Evolutionary conservation across 441 rosid genomes (phyloP), one percentile per base, ranked within the genome.

Genomic region (Rhodomyrtus psidioides): DNA sequence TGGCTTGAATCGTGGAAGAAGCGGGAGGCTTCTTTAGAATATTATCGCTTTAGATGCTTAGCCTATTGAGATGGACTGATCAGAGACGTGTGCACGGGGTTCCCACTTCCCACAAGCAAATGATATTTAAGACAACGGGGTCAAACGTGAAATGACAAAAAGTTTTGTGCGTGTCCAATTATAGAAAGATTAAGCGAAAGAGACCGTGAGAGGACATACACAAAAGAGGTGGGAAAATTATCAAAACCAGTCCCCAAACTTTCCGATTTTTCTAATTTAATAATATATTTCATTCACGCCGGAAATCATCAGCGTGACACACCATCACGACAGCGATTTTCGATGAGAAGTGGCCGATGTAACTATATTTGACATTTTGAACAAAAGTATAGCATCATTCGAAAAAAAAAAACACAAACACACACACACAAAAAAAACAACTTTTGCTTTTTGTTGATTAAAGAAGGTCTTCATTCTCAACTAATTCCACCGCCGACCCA

Each of bases 161-260:
- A 19, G n/a, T 10, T 57, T 19, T 19, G 5, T 1, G n/a, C 79
- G 42, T 10, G 6, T 21, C 23, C 79, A 34, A 70, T 5, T 39
- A 21, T 70, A 10, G 49, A 70, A 70, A 23, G 49, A 70, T 70
- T 10, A 28, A 19, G 10, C 5, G 17, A 42, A 39, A 34, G 49
- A 19, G 79, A 70, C 79, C 5, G 10, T 9, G 76, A 30, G 12
- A 17, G 13, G 76, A 62, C 24, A 17, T 5, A 19, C 19, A 17
- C 46, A 19, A 17, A 17, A 1, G 9, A 1, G 14, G 2, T 0
- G 0, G 1, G 34, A 34, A 21, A 70, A 5, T 39, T 34, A 21
- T 0, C 2, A 1, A 0, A 0, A 12, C 9, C 8, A 0, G 0
- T 39, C 1, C 24, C 0, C 3, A 19, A 70, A 2, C 4, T 9